These are phyloP conservation scores for Pseudogymnoascus sp. DNA, from an alignment of 2,329 filamentous ascomycete species.

Conservation along the genomic window DNA sequence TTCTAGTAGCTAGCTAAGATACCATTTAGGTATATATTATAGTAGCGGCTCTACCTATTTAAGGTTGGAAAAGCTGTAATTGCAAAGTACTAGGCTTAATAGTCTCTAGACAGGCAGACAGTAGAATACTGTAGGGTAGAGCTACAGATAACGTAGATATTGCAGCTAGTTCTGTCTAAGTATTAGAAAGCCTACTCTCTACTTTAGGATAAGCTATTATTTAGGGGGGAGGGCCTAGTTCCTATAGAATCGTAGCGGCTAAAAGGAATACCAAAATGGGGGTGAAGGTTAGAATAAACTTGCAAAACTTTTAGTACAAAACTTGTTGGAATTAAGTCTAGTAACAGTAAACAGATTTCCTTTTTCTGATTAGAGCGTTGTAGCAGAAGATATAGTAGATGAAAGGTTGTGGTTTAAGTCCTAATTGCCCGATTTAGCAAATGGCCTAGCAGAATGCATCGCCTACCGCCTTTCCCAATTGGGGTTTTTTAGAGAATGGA, in stretches of 20 bases:
- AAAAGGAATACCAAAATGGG: too few relatives aligned
- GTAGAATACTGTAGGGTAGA: neutral
- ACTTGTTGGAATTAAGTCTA: neutral
- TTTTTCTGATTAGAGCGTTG: neutral
- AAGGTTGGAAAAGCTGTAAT: neutral
- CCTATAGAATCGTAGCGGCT: slow-evolving; percentile 11
- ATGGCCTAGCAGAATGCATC: too few relatives aligned
- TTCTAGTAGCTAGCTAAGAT: slow-evolving; percentile 14
- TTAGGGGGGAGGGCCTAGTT: neutral
- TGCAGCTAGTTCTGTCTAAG: slow-evolving; percentile 11
- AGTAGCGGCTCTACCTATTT: slow-evolving; percentile 9
- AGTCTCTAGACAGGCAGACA: slow-evolving; percentile 10
- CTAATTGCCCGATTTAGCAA: too few relatives aligned
- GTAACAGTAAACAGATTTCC: neutral
- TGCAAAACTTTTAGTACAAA: too few relatives aligned
- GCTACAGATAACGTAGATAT: slow-evolving; percentile 10
- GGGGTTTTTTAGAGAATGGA: too few relatives aligned
- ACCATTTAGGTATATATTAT: slow-evolving; percentile 14
- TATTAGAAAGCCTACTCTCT: slow-evolving; percentile 12
- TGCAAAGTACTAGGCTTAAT: slow-evolving; percentile 13
- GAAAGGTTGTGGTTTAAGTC: neutral
- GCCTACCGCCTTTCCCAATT: too few relatives aligned
- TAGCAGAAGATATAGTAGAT: neutral
- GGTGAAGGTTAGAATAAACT: too few relatives aligned
- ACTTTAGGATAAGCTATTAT: slow-evolving; percentile 14